Evolutionary conservation across 768 basidiomycete genomes (phyloP).

Genomic region (Tephrocybe sp.): DNA sequence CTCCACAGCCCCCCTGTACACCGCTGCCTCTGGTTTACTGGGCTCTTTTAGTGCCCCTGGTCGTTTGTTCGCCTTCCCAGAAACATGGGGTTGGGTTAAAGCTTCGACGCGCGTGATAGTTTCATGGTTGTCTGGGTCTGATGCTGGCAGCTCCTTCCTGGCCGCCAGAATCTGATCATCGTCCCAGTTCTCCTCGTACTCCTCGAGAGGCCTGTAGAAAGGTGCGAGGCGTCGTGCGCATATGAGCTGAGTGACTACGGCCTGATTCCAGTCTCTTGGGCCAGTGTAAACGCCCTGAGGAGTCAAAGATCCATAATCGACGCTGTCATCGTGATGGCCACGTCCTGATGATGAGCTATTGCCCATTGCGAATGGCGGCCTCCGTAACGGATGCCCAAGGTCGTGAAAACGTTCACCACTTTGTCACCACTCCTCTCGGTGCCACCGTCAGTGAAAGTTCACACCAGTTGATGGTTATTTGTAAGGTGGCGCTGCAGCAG

Average conservation of each 20-base stretch:
- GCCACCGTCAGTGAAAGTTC: conserved; percentile 6
- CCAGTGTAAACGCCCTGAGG: conserved; percentile 90
- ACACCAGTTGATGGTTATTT: conserved; percentile 38
- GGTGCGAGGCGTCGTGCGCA: conserved; percentile 87
- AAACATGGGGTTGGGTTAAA: conserved; percentile 28
- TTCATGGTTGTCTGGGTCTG: conserved; percentile 41
- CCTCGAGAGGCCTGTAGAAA: conserved; percentile 95
- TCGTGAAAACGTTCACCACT: conserved; percentile 7
- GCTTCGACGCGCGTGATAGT: conserved; percentile 48
- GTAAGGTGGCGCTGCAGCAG: conserved; percentile 30
- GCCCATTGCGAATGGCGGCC: conserved; percentile 54
- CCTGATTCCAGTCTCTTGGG: conserved; percentile 85
- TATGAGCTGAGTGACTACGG: conserved; percentile 85
- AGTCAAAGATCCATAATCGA: conserved; percentile 78
- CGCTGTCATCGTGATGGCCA: conserved; percentile 75
- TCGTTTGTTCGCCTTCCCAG: conserved; percentile 50
- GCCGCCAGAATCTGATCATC: conserved; percentile 84
- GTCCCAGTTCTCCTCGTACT: conserved; percentile 87
- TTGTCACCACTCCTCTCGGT: conserved; percentile 8
- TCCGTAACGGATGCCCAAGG: conserved; percentile 3
- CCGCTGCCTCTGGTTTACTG: conserved; percentile 69
- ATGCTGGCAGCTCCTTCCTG: conserved; percentile 64
- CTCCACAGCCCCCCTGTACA: conserved; percentile 87
- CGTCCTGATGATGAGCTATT: conserved; percentile 80
- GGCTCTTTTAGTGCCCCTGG: conserved; percentile 63